Conservation (phyloP, 1,139 yeast species). For the Yamadazyma epiphylla region DNA sequence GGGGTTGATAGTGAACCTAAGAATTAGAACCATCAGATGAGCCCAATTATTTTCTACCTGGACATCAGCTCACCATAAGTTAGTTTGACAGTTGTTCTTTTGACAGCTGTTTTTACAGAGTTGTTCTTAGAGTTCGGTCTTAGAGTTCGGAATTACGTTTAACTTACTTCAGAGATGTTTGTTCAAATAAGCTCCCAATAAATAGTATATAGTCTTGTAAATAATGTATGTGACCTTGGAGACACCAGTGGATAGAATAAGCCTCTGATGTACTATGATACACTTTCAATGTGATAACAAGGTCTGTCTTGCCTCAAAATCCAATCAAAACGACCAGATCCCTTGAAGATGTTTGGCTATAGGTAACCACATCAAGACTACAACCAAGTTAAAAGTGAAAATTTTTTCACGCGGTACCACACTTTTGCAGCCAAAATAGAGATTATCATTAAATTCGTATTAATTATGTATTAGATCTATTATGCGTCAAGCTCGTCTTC, state of each 20-base stretch:
- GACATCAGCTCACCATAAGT: too few relatives aligned
- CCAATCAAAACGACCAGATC: slow-evolving; percentile 44
- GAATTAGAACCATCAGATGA: too few relatives aligned
- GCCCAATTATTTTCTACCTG: too few relatives aligned
- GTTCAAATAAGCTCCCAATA: too few relatives aligned
- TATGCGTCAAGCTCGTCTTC: slow-evolving; percentile 3
- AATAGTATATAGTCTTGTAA: slow-evolving; percentile 2
- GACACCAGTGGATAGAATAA: slow-evolving; percentile 41
- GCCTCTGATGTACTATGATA: slow-evolving; percentile 50
- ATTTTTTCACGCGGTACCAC: slow-evolving; percentile 1
- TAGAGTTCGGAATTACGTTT: too few relatives aligned
- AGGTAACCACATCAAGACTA: slow-evolving; percentile 9
- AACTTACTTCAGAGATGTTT: too few relatives aligned
- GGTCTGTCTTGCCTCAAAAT: slow-evolving; percentile 30
- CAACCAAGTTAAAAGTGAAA: slow-evolving; percentile 2
- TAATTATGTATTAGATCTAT: slow-evolving; percentile 3
- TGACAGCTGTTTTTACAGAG: too few relatives aligned
- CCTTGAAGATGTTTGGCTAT: slow-evolving; percentile 34
- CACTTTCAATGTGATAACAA: slow-evolving; percentile 25
- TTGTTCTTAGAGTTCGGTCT: too few relatives aligned
- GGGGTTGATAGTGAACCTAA: slow-evolving; percentile 22
- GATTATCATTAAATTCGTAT: too few relatives aligned
- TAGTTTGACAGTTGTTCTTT: too few relatives aligned
- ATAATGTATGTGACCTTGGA: slow-evolving; percentile 47
- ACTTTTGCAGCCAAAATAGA: too few relatives aligned